Percentiles rank a stretch among this genome's conserved stretches.
These are phyloP conservation scores for Dalbergia cultrata DNA, from an alignment of 306 rosid genomes.

Conservation along the genomic window DNA sequence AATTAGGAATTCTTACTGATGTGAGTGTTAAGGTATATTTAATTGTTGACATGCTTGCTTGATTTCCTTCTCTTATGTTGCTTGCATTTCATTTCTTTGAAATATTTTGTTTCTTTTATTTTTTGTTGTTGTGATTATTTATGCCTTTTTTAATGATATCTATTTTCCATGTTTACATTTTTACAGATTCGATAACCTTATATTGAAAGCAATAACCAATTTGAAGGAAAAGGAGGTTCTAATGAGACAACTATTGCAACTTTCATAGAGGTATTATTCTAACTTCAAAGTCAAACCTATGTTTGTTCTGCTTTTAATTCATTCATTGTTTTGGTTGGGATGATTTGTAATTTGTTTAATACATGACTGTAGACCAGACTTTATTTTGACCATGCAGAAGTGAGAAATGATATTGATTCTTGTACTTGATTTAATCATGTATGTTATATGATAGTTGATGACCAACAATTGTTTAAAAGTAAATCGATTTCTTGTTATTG, in stretches of 20 bases:
- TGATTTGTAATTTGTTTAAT: background rate
- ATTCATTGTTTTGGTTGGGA: background rate
- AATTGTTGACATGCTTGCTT: conserved; percentile 13
- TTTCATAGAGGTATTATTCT: conserved; percentile 79
- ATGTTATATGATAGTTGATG: background rate
- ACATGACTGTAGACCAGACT: background rate
- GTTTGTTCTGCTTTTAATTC: conserved; percentile 30
- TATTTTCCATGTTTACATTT: conserved; percentile 36
- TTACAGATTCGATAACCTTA: conserved; percentile 84
- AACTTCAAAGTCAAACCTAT: conserved; percentile 6
- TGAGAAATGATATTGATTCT: background rate
- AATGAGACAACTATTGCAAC: conserved; percentile 84
- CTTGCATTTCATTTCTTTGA: conserved; percentile 33
- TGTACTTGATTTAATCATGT: too few species aligned
- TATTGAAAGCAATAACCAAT: conserved; percentile 80
- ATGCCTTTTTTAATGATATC: conserved; percentile 26
- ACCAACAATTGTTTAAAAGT: too few species aligned
- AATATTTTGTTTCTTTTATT: background rate
- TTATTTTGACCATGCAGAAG: background rate
- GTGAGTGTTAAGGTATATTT: conserved; percentile 9
- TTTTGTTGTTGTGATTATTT: background rate
- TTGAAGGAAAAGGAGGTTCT: conserved; percentile 90
- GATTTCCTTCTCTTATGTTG: conserved; percentile 20
- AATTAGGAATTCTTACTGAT: conserved; percentile 23
- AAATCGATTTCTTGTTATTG: too few species aligned